Evolutionary conservation across 257 asterid genomes (phyloP).

Genomic region (Apocynum venetum): DNA sequence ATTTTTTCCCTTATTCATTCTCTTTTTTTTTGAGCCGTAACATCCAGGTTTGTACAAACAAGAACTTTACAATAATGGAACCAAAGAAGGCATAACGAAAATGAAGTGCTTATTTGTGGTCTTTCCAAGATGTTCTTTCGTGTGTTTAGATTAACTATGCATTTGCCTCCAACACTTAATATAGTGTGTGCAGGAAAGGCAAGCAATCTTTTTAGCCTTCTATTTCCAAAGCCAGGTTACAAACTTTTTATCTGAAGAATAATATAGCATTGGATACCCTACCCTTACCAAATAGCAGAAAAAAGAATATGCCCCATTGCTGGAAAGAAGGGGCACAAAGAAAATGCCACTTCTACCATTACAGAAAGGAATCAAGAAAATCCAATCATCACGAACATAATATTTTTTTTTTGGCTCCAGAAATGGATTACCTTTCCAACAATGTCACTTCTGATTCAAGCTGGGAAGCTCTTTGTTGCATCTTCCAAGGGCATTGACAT

Average conservation of each 20-base stretch:
- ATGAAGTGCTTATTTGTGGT: not conserved
- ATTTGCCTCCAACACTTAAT: not conserved
- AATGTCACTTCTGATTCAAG: constrained; percentile 74
- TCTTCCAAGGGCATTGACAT: constrained; percentile 75
- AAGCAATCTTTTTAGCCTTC: not conserved
- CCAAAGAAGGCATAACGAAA: not conserved
- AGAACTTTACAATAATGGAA: not conserved
- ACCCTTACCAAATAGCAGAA: not conserved
- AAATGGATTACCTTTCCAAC: constrained; percentile 64
- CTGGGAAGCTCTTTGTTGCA: constrained; percentile 71
- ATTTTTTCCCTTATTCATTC: not conserved
- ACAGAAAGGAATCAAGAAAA: not conserved
- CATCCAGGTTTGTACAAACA: not conserved
- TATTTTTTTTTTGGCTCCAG: not conserved
- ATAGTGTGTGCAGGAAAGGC: not conserved
- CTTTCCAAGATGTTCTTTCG: not conserved
- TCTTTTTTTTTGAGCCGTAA: not conserved
- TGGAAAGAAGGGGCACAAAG: not conserved
- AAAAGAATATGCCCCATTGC: not conserved
- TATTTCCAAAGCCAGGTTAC: not conserved
- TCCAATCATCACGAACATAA: not conserved
- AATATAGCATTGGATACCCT: not conserved
- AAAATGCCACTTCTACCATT: not conserved
- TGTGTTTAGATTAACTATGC: not conserved
- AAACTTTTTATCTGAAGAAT: not conserved